Evolutionary conservation across 2,329 filamentous ascomycete species (phyloP).

Genomic region (Penicillium sp.): DNA sequence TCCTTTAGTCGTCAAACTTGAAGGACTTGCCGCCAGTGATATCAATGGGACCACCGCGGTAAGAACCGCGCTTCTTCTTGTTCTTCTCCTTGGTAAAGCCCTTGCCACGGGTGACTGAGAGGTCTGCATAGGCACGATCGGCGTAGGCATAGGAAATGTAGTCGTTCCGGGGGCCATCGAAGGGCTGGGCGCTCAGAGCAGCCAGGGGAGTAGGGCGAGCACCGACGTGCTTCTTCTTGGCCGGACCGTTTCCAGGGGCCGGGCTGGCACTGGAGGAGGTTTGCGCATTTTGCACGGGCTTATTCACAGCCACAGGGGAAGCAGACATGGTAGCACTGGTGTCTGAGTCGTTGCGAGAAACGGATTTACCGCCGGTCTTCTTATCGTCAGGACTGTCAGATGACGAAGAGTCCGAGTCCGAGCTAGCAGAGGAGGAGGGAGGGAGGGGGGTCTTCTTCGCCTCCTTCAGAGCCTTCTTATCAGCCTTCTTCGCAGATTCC

Average conservation of each 20-base stretch:
- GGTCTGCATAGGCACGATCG: slow-evolving; percentile 76
- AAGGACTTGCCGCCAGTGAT: slow-evolving; percentile 74
- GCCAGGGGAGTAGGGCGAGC: slow-evolving; percentile 68
- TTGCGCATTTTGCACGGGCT: slow-evolving; percentile 23
- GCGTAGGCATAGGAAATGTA: slow-evolving; percentile 85
- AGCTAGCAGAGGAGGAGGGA: slow-evolving; percentile 26
- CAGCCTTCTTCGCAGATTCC: slow-evolving; percentile 22
- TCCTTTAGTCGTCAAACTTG: slow-evolving; percentile 80
- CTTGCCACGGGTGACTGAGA: slow-evolving; percentile 89
- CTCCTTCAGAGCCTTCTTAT: slow-evolving; percentile 30
- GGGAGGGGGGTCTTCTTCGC: slow-evolving; percentile 35
- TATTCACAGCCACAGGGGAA: slow-evolving; percentile 23
- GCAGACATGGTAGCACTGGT: slow-evolving; percentile 31
- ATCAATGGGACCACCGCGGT: slow-evolving; percentile 84
- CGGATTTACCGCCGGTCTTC: slow-evolving; percentile 18
- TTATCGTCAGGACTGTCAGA: slow-evolving; percentile 24
- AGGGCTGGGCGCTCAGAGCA: slow-evolving; percentile 62
- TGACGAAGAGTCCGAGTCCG: slow-evolving; percentile 15
- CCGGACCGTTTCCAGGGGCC: slow-evolving; percentile 25
- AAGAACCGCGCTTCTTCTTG: slow-evolving; percentile 90
- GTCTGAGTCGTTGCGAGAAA: slow-evolving; percentile 25
- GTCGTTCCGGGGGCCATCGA: slow-evolving; percentile 71
- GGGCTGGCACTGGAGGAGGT: slow-evolving; percentile 52
- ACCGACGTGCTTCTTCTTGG: slow-evolving; percentile 42
- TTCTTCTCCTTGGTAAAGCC: slow-evolving; percentile 99